Evolutionary conservation across 2,329 filamentous ascomycete species (phyloP), one percentile per base, ranked within the genome.

Genomic region (Fusarium sp.): DNA sequence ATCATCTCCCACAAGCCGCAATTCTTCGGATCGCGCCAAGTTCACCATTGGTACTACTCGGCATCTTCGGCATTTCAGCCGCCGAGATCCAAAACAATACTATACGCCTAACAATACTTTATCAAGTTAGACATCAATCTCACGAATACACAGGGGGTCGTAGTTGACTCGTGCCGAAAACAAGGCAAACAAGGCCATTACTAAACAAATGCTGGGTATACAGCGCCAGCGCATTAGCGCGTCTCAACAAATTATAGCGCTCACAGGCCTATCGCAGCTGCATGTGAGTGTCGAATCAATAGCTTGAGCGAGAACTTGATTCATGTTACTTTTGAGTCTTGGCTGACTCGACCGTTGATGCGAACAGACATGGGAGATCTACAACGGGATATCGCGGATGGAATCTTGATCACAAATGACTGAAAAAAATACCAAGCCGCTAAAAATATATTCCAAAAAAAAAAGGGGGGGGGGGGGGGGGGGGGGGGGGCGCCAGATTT

Each of bases 401-500:
- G 10, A 35, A 60, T 60, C 54, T 42, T 50, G 42, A 44, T 60
- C 54, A 60, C 1, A 50, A 37, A 60, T 60, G 55, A 63, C 60
- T 33, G 38, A 44, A 37, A 32, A 46, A 5, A 15, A 30, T 33
- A 44, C 37, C 26, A 48, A 37, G 44, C 12, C 37, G 13, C 60
- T 50, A 33, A 38, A 52, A 8, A 30, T 11, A 10, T 7, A 30
- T 32, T 14, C 35, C 9, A 17, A 7, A 32, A 33, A 38, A 17
- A 23, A 23, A 5, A 23, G 5, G 23, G 23, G 23, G 53, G 52
- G 41, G 58, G n/a, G n/a, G n/a, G n/a, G n/a, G n/a, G n/a, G n/a
- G n/a, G n/a, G n/a, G n/a, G n/a, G n/a, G n/a, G n/a, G n/a, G n/a
- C n/a, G n/a, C n/a, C n/a, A n/a, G n/a, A n/a, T n/a, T n/a, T n/a